Percentiles rank a stretch among this genome's conserved stretches.
Conservation (phyloP, 1,284 basidiomycete genomes). For the Phenoliferia sp. region DNA sequence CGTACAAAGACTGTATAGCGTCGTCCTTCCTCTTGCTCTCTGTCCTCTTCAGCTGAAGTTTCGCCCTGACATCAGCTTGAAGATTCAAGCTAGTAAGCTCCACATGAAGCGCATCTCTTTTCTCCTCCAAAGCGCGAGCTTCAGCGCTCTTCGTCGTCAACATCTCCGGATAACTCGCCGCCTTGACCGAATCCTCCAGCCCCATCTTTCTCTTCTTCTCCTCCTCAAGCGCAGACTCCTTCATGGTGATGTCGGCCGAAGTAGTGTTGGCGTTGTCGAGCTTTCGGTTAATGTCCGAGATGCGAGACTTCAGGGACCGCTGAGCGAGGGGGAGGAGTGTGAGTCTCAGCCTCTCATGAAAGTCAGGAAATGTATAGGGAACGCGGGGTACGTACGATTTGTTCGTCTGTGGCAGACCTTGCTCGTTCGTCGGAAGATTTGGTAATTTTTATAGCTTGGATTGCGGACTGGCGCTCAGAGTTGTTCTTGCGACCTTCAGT, state of each 20-base stretch:
- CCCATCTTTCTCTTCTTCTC: conserved; percentile 57
- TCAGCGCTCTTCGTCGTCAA: conserved; percentile 58
- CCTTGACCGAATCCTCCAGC: conserved; percentile 56
- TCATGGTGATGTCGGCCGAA: conserved; percentile 53
- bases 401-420: conserved; percentile 23
- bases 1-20: conserved; percentile 65
- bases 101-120: conserved; percentile 62
- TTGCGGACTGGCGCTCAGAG: conserved; percentile 25
- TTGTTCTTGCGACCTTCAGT: conserved; percentile 31
- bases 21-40: conserved; percentile 62
- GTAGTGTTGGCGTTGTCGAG: conserved; percentile 44
- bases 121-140: conserved; percentile 61
- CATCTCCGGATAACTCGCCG: conserved; percentile 63
- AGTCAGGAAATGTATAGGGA: too few species aligned
- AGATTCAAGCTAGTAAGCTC: conserved; percentile 70
- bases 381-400: conserved; percentile 38
- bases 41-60: conserved; percentile 66
- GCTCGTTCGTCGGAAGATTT: conserved; percentile 34
- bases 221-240: conserved; percentile 47
- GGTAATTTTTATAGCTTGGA: conserved; percentile 33
- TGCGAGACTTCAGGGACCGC: conserved; percentile 21
- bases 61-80: conserved; percentile 78
- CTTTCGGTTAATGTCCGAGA: conserved; percentile 44
- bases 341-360: too few species aligned
- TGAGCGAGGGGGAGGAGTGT: conserved; percentile 26